These are phyloP conservation scores for Lentinula edodes DNA, from an alignment of 768 basidiomycete species.

Conservation along the genomic window DNA sequence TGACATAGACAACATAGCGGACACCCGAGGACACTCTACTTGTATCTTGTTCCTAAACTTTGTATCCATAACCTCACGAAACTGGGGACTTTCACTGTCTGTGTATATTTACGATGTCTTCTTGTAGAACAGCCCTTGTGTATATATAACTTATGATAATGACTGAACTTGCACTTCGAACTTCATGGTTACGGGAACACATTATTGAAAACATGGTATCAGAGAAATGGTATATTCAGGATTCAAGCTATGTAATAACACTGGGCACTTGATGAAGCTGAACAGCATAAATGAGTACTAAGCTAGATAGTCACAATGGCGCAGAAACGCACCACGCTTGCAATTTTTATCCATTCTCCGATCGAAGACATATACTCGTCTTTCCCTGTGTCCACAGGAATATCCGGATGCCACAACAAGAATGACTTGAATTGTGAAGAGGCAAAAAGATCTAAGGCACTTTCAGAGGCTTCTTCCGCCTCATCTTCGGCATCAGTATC, in stretches of 20 bases:
- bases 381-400: constrained; percentile 56
- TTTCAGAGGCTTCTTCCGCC: constrained; percentile 20
- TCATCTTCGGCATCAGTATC: constrained; percentile 21
- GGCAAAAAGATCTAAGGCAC: constrained; percentile 24
- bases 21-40: neutral
- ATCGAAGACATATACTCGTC: constrained; percentile 72
- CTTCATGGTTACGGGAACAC: no score
- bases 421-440: constrained; percentile 58
- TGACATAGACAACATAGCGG: no score
- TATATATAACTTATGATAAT: no score
- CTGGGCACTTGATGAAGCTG: constrained; percentile 3
- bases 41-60: neutral
- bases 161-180: no score
- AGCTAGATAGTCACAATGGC: neutral
- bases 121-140: no score
- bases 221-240: no score
- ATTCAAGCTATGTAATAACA: neutral
- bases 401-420: constrained; percentile 73
- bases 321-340: constrained; percentile 46
- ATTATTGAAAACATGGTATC: no score
- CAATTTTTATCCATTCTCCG: constrained; percentile 65
- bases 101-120: neutral
- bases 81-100: neutral
- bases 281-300: neutral
- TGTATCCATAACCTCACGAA: neutral